Percentiles rank a stretch among this genome's conserved stretches.
Conservation (phyloP, 2,329 filamentous ascomycete genomes). For the Aureobasidium lini region DNA sequence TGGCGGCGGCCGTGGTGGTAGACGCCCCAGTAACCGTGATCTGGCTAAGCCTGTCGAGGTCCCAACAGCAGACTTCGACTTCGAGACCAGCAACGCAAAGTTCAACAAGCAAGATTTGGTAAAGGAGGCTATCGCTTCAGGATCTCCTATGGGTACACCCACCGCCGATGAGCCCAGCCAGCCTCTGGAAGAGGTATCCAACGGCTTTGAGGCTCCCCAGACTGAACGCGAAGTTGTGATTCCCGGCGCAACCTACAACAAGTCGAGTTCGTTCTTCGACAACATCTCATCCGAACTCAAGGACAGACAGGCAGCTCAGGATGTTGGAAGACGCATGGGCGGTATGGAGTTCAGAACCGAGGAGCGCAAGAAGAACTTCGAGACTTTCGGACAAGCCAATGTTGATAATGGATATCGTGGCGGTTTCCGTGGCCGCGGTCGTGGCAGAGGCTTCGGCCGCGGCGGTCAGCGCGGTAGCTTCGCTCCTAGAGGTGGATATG, state of each 20-base stretch:
- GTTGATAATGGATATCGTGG: constrained; percentile 70
- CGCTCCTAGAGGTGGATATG: constrained; percentile 1
- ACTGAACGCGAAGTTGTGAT: constrained; percentile 38
- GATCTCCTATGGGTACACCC: constrained; percentile 55
- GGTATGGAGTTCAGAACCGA: constrained; percentile 85
- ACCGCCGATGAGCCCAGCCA: constrained; percentile 35
- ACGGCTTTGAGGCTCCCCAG: constrained; percentile 26
- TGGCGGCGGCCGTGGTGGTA: constrained; percentile 35
- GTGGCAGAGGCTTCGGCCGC: constrained; percentile 57
- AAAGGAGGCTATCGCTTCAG: constrained; percentile 76
- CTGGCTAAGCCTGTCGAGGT: constrained; percentile 62
- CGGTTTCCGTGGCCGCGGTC: constrained; percentile 71
- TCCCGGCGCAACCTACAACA: constrained; percentile 61
- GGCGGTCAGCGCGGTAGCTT: constrained; percentile 2
- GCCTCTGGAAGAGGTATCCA: constrained; percentile 28
- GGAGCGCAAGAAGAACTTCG: constrained; percentile 91
- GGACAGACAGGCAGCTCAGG: constrained; percentile 67
- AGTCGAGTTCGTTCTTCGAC: constrained; percentile 87
- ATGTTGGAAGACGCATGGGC: constrained; percentile 50
- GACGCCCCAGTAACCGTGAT: constrained; percentile 27
- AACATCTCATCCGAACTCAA: constrained; percentile 94
- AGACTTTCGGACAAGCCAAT: constrained; percentile 94
- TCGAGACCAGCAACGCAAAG: constrained; percentile 75
- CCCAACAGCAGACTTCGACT: constrained; percentile 86
- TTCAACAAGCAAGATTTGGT: constrained; percentile 83